A percentile compares a stretch with the other conserved stretches of the same genome.
These are phyloP conservation scores for Bertia moriformis DNA, from an alignment of 2,329 filamentous ascomycete species.

Conservation along the genomic window DNA sequence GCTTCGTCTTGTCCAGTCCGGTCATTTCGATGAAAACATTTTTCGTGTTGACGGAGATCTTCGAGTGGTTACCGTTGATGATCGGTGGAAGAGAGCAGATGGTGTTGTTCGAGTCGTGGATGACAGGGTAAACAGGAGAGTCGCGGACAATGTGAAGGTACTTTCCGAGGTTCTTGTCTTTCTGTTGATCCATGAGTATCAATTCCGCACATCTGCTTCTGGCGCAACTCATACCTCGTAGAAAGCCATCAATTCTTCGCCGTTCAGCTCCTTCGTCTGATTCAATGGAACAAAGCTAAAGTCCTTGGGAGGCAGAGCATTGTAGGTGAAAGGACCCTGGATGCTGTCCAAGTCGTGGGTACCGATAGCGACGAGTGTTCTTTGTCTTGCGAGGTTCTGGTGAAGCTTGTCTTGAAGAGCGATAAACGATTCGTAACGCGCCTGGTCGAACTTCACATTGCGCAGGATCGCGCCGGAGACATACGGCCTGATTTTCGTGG, in stretches of 20 bases:
- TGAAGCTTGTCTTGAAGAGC: conserved; percentile 94
- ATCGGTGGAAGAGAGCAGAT: conserved; percentile 94
- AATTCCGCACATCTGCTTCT: background rate
- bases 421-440: conserved; percentile 93
- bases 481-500: conserved; percentile 67
- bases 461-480: conserved; percentile 81
- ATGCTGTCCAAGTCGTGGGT: conserved; percentile 93
- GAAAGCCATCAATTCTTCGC: conserved; percentile 78
- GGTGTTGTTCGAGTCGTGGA: conserved; percentile 73
- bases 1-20: conserved; percentile 86
- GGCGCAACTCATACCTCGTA: conserved; percentile 44
- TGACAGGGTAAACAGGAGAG: conserved; percentile 85
- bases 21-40: conserved; percentile 97
- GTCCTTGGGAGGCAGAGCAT: conserved; percentile 78
- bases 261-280: conserved; percentile 78
- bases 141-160: conserved; percentile 92
- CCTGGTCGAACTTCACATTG: conserved; percentile 81
- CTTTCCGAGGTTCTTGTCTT: conserved; percentile 78
- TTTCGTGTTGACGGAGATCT: conserved; percentile 79
- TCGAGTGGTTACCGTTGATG: conserved; percentile 94
- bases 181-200: conserved; percentile 25
- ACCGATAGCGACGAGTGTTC: conserved; percentile 90
- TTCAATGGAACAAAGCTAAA: conserved; percentile 86
- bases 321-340: conserved; percentile 90
- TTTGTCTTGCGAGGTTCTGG: conserved; percentile 82